These are phyloP conservation scores for Discostella stelligeroides DNA, from an alignment of 108 stramenopile species.

Conservation along the genomic window DNA sequence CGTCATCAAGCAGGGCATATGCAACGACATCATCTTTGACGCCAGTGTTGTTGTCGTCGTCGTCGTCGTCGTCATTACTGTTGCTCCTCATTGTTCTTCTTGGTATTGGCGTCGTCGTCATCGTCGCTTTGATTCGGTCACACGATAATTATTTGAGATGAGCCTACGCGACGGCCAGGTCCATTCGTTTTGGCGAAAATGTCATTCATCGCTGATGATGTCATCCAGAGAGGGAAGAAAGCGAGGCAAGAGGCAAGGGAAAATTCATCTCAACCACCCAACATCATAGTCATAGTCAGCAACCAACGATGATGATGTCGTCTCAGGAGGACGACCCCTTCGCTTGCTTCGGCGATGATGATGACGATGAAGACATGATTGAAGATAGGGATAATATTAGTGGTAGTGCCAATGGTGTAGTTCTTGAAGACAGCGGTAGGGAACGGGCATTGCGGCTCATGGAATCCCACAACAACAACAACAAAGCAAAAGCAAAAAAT, in stretches of 20 bases:
- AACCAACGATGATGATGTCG: background rate
- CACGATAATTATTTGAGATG: no score
- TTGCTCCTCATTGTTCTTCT: background rate
- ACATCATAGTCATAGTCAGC: no score
- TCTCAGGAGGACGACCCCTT: slow-evolving; percentile 27
- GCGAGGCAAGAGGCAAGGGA: no score
- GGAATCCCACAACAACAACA: background rate
- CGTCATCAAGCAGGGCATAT: no score
- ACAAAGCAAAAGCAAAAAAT: no score
- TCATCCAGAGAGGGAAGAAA: no score
- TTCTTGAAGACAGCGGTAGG: background rate
- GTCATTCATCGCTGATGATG: no score
- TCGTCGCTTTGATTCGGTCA: background rate
- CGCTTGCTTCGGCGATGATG: slow-evolving; percentile 43
- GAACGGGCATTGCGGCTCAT: slow-evolving; percentile 4
- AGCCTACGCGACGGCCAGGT: no score
- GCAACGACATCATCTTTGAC: background rate
- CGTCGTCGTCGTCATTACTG: background rate
- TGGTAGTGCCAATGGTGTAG: background rate
- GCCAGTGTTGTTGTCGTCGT: no score
- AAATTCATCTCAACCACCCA: no score
- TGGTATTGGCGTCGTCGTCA: background rate
- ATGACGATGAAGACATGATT: slow-evolving; percentile 38
- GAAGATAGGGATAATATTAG: slow-evolving; percentile 3
- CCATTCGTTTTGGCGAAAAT: no score